Base-by-base conservation (phyloP, 2,329 filamentous ascomycete genomes). In the Clonostachys byssicola region DNA sequence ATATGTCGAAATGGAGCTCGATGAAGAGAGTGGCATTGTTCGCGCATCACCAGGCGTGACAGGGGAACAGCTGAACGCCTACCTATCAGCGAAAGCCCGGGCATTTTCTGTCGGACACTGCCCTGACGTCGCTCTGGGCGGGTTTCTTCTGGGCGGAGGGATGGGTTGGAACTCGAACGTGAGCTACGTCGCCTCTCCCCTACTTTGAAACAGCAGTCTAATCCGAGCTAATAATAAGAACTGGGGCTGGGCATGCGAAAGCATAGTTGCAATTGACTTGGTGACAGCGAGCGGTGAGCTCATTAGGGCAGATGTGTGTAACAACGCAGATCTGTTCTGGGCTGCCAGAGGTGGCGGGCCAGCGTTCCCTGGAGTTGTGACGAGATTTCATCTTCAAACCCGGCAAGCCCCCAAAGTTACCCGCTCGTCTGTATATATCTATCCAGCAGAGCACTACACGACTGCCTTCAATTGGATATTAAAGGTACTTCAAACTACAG, bases 111-210 rank as follows among this genome's bases (percentile, higher is more conserved):
- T 74, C 1, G 78, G 77, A 0, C 78, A 81, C 56, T 81, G 76
- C 55, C 76, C 77, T 1, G 75, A 79, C 56, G 77, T 81, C 16
- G 77, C 74, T 9, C 53, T 81, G n/a, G 77, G 77, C 1, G 77
- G 77, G 0, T 80, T 80, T 51, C 55, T 80, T 18, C 56, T 81
- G 13, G 76, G 80, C 52, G 78, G 77, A 0, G 77, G 77, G 2
- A 79, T 80, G 74, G 77, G 77, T 0, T 81, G 77, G 77, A 79
- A 78, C 53, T 78, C 72, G 52, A 73, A 70, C 57, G 72, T 74
- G 49, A 47, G 65, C 56, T 30, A 5, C 33, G 12, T 20, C 34
- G 4, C 20, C 20, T 23, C 20, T 42, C 3, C 20, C 12, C 7
- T 12, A 8, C 12, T 8, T 17, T 36, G 17, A 30, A 9, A 30